Conservation (phyloP, 2,329 filamentous ascomycete species). For the Cytospora chrysosperma region DNA sequence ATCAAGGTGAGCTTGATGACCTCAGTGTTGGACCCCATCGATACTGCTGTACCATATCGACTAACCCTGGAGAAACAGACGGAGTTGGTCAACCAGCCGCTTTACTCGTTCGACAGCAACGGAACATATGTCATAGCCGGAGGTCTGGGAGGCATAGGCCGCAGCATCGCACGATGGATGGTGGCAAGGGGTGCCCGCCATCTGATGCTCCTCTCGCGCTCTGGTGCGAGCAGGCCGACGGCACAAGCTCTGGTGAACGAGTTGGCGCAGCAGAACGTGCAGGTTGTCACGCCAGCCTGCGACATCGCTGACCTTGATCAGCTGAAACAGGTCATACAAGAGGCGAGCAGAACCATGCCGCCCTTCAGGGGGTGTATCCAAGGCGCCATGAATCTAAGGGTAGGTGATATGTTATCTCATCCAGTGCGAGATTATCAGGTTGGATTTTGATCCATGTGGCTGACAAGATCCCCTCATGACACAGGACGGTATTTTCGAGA, state of each 20-base stretch:
- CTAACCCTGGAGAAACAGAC: neutral
- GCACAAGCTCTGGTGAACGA: neutral
- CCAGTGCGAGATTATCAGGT: no score
- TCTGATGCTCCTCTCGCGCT: slow-evolving; percentile 29
- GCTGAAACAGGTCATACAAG: slow-evolving; percentile 25
- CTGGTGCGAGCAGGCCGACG: slow-evolving; percentile 20
- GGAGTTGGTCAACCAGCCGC: slow-evolving; percentile 3
- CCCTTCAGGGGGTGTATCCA: slow-evolving; percentile 44
- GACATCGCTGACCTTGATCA: slow-evolving; percentile 33
- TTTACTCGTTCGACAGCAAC: slow-evolving; percentile 19
- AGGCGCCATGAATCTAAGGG: slow-evolving; percentile 39
- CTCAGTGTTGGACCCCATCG: neutral
- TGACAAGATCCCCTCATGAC: neutral
- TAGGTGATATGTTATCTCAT: neutral
- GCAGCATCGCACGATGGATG: slow-evolving; percentile 24
- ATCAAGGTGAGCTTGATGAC: neutral
- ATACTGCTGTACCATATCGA: neutral
- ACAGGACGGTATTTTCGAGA: neutral
- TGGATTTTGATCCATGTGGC: neutral
- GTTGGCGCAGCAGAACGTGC: slow-evolving; percentile 18
- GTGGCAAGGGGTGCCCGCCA: neutral
- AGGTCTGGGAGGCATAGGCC: slow-evolving; percentile 34
- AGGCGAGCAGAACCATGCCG: slow-evolving; percentile 24
- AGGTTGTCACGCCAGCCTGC: slow-evolving; percentile 6
- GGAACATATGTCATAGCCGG: slow-evolving; percentile 34